phyloP scores from a whole-genome alignment of 441 rosid species.

The Croton laevigatus region DNA sequence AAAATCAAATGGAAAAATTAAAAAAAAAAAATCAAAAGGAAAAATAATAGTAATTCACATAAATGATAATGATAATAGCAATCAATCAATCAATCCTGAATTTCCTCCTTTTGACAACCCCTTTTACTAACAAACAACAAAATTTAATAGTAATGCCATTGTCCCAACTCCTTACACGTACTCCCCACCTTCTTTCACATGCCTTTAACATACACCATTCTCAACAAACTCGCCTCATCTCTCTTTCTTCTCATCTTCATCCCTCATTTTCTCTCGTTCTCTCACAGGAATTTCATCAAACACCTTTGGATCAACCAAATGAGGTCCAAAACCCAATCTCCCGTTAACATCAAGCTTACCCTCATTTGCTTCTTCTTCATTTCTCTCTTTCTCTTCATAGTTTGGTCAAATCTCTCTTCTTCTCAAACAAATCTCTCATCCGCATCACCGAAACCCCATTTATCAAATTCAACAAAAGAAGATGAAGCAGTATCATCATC shows the following conservation, averaged over 20 bases:
- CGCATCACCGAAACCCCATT: constrained; percentile 22
- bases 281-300: background rate
- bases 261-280: background rate
- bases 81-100: too few relatives aligned
- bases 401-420: constrained; percentile 42
- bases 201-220: background rate
- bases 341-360: constrained; percentile 51
- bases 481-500: constrained; percentile 7
- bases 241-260: background rate
- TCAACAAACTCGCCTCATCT: background rate
- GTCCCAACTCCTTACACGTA: background rate
- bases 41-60: too few relatives aligned
- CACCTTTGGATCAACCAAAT: constrained; percentile 15
- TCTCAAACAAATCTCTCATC: constrained; percentile 26
- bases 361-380: constrained; percentile 47
- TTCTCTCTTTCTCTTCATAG: constrained; percentile 42
- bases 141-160: background rate
- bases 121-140: background rate
- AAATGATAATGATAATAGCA: too few relatives aligned
- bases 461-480: constrained; percentile 25
- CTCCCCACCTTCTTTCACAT: background rate
- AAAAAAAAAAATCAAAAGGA: too few relatives aligned
- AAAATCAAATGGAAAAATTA: too few relatives aligned
- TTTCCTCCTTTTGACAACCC: too few relatives aligned
- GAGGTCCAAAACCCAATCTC: constrained; percentile 44